phyloP scores from a whole-genome alignment of 345 rosid species.

The Euphorbia peplus region DNA sequence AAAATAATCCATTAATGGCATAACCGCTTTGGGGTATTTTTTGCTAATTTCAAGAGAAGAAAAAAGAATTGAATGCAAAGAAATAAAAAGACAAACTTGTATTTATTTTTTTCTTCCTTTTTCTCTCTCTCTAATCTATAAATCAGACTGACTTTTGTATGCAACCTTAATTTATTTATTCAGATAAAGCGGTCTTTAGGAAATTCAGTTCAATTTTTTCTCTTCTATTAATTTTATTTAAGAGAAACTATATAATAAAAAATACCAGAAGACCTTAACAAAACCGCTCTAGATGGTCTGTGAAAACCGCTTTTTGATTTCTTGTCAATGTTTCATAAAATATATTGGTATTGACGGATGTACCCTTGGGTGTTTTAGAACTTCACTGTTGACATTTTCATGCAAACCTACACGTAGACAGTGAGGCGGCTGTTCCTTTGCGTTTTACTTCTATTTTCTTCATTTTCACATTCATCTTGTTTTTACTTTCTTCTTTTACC shows the following conservation, averaged over 20 bases:
- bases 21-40: conserved; percentile 34
- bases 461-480: not conserved
- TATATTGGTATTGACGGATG: conserved; percentile 22
- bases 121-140: conserved; percentile 2
- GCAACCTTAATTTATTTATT: conserved; percentile 8
- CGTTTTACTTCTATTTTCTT: not conserved
- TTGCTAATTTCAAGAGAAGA: conserved; percentile 24
- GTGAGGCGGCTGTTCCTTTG: conserved; percentile 32
- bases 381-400: conserved; percentile 42
- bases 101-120: conserved; percentile 9
- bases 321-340: conserved; percentile 11
- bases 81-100: conserved; percentile 37
- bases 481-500: not conserved
- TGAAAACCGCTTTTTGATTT: conserved; percentile 25
- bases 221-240: conserved; percentile 23
- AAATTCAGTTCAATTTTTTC: conserved; percentile 30
- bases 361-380: conserved; percentile 5
- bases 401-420: conserved; percentile 50
- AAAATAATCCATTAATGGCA: conserved; percentile 41
- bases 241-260: not conserved
- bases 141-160: conserved; percentile 22
- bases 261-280: conserved; percentile 20
- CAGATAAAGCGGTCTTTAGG: conserved; percentile 49
- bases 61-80: conserved; percentile 31
- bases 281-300: conserved; percentile 18